phyloP scores from a whole-genome alignment of 768 basidiomycete species.

The Boletellus sp. region DNA sequence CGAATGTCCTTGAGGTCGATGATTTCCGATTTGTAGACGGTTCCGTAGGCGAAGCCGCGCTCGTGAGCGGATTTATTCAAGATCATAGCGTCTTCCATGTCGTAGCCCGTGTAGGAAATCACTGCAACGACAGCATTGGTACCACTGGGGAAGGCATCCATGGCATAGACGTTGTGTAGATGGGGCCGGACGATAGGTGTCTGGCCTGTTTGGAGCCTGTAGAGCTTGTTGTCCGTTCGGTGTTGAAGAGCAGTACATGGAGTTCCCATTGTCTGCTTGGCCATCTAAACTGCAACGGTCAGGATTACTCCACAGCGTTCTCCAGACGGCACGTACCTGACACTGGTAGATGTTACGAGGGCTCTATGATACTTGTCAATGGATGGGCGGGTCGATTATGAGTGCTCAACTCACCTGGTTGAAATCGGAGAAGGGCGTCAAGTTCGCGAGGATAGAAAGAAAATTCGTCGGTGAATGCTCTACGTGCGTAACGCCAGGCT shows the following conservation, averaged over 20 bases:
- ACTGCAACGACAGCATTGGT: constrained; percentile 99
- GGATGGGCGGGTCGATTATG: background rate
- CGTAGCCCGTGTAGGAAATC: constrained; percentile 99
- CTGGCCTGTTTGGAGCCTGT: constrained; percentile 92
- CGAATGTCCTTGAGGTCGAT: constrained; percentile 82
- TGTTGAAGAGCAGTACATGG: constrained; percentile 88
- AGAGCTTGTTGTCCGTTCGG: constrained; percentile 97
- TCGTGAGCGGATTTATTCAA: constrained; percentile 98
- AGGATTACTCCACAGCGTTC: background rate
- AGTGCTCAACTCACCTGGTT: constrained; percentile 68
- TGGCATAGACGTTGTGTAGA: constrained; percentile 91
- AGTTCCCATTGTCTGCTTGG: constrained; percentile 99
- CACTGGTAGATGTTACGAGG: constrained; percentile 93
- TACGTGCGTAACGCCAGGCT: constrained; percentile 75
- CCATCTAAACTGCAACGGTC: constrained; percentile 65
- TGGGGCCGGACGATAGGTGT: constrained; percentile 90
- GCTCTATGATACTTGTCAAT: constrained; percentile 43
- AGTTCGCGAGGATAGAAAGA: constrained; percentile 91
- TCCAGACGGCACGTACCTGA: constrained; percentile 48
- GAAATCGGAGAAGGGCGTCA: constrained; percentile 99
- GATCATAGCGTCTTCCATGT: constrained; percentile 99
- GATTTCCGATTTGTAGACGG: constrained; percentile 92
- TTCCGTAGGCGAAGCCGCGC: constrained; percentile 94
- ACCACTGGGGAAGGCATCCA: constrained; percentile 98
- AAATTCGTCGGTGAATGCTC: constrained; percentile 95